A percentile compares a stretch with the other conserved stretches of the same genome.
These are phyloP conservation scores for Acer campestre DNA, from an alignment of 345 rosid genomes.

Conservation along the genomic window DNA sequence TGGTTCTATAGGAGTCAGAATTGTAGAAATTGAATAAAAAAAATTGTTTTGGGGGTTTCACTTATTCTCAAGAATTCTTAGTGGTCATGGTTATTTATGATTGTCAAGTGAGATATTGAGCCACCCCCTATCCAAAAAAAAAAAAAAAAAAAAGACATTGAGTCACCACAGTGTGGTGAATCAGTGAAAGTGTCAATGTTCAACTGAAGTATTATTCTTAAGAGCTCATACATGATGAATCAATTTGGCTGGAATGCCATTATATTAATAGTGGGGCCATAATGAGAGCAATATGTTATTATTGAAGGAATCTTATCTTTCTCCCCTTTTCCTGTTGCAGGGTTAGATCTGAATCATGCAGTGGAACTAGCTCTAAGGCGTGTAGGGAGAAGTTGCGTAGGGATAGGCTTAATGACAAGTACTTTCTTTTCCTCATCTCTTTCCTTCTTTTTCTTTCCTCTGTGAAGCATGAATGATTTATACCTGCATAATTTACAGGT, in stretches of 20 bases:
- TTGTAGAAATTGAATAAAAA: too few relatives aligned
- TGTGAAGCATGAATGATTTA: slow-evolving; percentile 5
- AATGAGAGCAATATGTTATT: not conserved
- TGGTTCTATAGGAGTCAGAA: not conserved
- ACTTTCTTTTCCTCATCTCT: slow-evolving; percentile 24
- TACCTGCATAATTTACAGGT: slow-evolving; percentile 49
- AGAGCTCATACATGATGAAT: not conserved
- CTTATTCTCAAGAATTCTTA: not conserved
- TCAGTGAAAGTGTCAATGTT: not conserved
- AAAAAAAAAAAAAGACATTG: too few relatives aligned
- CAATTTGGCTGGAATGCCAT: not conserved
- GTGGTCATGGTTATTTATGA: not conserved
- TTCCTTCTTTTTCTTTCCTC: not conserved
- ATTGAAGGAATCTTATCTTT: not conserved
- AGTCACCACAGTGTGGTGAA: not conserved
- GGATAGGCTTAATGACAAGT: slow-evolving; percentile 96
- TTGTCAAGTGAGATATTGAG: not conserved
- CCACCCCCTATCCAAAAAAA: too few relatives aligned
- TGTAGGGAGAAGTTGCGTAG: slow-evolving; percentile 98
- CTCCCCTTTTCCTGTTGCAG: slow-evolving; percentile 31
- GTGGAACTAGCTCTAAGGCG: slow-evolving; percentile 85
- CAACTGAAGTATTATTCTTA: not conserved
- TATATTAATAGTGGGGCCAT: not conserved
- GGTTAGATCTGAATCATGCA: slow-evolving; percentile 57
- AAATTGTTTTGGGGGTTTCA: too few relatives aligned